A percentile compares a stretch with the other conserved stretches of the same genome.
Conservation (phyloP, 2,329 filamentous ascomycete genomes). For the Paradendryphiella salina region DNA sequence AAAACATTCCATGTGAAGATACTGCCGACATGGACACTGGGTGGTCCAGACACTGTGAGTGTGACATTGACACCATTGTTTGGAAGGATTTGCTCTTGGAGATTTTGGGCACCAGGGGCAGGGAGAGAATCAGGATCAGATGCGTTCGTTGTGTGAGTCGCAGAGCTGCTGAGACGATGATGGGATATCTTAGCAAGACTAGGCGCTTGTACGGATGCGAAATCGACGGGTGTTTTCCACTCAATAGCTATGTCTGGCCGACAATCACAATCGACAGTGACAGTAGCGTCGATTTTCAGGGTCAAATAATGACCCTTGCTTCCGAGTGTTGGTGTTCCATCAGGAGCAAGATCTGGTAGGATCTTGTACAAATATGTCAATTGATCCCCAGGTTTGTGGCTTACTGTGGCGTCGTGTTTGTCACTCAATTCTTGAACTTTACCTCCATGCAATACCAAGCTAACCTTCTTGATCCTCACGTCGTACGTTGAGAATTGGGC, state of each 20-base stretch:
- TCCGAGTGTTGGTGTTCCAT: slow-evolving; percentile 55
- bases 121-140: slow-evolving; percentile 37
- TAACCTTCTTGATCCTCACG: slow-evolving; percentile 63
- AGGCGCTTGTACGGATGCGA: slow-evolving; percentile 55
- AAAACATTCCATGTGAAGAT: slow-evolving; percentile 74
- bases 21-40: slow-evolving; percentile 63
- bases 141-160: slow-evolving; percentile 23
- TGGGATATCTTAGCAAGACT: slow-evolving; percentile 43
- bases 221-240: slow-evolving; percentile 72
- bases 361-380: slow-evolving; percentile 74
- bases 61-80: slow-evolving; percentile 68
- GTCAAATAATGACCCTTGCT: slow-evolving; percentile 51
- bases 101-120: slow-evolving; percentile 26
- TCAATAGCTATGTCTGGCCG: slow-evolving; percentile 65
- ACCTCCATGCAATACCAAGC: slow-evolving; percentile 62
- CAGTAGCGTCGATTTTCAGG: slow-evolving; percentile 64
- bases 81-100: slow-evolving; percentile 19
- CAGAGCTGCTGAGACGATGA: slow-evolving; percentile 37
- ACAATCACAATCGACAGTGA: slow-evolving; percentile 61
- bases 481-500: slow-evolving; percentile 70
- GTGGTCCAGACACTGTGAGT: slow-evolving; percentile 71
- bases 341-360: slow-evolving; percentile 45
- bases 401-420: slow-evolving; percentile 58
- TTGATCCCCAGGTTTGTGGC: slow-evolving; percentile 72
- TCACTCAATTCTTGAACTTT: slow-evolving; percentile 56